These are phyloP conservation scores for Cucurbita maxima DNA, from an alignment of 306 rosid species.

Conservation along the genomic window DNA sequence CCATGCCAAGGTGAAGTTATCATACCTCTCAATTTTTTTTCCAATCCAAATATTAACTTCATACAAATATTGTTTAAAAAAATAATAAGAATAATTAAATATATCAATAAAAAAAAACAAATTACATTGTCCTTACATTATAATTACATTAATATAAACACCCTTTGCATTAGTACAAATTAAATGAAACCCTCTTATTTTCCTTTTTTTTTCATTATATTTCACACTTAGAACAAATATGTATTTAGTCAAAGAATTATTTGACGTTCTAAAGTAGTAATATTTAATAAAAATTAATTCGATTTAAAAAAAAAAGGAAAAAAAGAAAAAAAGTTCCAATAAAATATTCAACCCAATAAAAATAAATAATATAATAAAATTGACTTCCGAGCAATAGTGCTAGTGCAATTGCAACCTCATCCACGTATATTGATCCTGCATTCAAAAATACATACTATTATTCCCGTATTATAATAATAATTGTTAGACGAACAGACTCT, in stretches of 20 bases:
- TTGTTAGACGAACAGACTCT: too few species aligned
- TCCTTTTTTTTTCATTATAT: neutral
- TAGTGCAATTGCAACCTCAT: neutral
- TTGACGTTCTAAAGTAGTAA: neutral
- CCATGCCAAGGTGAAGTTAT: neutral
- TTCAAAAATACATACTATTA: neutral
- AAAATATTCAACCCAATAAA: neutral
- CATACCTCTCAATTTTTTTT: neutral
- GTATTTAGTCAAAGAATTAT: neutral
- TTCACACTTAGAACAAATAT: neutral
- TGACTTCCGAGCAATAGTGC: neutral
- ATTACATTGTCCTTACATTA: neutral
- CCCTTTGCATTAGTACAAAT: neutral
- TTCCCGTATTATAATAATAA: too few species aligned
- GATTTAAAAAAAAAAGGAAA: neutral
- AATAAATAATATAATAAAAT: neutral
- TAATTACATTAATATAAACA: neutral
- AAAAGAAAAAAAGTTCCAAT: neutral
- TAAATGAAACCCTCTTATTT: neutral
- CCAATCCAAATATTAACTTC: neutral
- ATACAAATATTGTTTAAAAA: neutral
- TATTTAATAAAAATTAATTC: neutral
- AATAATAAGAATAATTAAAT: neutral
- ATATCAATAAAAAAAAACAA: neutral
- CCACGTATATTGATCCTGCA: slow-evolving; percentile 6